These are phyloP conservation scores for Skeletonema menzelii DNA, from an alignment of 108 stramenopile species.

Conservation along the genomic window DNA sequence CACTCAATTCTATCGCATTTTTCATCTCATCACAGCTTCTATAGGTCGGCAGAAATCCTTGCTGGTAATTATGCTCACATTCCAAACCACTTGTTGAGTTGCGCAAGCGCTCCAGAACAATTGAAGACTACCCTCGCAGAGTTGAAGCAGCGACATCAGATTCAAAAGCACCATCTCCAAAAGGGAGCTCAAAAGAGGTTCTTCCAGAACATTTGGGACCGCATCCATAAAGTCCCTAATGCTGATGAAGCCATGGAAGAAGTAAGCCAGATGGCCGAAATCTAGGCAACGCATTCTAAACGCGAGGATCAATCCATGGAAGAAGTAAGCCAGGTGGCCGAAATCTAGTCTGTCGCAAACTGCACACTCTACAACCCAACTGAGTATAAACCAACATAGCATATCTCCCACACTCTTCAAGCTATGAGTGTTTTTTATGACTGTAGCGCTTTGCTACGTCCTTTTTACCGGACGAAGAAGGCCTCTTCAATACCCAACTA, in stretches of 20 bases:
- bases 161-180: constrained; percentile 22
- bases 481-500: too few species aligned
- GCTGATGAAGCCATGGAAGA: not conserved
- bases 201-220: constrained; percentile 34
- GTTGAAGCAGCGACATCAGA: constrained; percentile 49
- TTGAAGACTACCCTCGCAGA: constrained; percentile 53
- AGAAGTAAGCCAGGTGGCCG: not conserved
- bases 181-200: constrained; percentile 33
- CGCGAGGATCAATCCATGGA: not conserved
- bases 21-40: constrained; percentile 13
- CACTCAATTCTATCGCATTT: too few species aligned
- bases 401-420: too few species aligned
- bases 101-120: constrained; percentile 18
- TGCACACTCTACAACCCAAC: too few species aligned
- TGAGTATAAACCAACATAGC: too few species aligned
- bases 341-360: too few species aligned
- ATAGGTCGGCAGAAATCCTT: constrained; percentile 48
- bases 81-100: constrained; percentile 45
- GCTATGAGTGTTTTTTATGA: too few species aligned
- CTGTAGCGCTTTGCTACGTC: too few species aligned
- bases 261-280: not conserved
- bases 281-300: too few species aligned
- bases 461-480: too few species aligned
- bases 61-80: constrained; percentile 49
- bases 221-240: not conserved